Evolutionary conservation across 1,139 yeast genomes (phyloP), one percentile per base, ranked within the genome.

Genomic region (Magnusiomyces ingens): DNA sequence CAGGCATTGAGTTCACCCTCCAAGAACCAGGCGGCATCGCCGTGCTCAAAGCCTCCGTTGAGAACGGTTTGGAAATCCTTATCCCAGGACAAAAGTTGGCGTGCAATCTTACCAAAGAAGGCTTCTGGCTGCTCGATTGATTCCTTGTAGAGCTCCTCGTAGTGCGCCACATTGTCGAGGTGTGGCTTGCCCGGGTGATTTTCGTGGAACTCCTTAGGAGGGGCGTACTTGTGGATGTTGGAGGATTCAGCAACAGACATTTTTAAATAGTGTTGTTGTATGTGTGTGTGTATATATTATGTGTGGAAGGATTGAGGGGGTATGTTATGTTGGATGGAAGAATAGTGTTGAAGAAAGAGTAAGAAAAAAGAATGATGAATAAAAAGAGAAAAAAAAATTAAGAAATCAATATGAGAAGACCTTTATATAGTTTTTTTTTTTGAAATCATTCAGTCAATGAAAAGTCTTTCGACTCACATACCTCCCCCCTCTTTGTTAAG

Each of bases 1-100:
- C 89, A 79, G 50, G 99, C 98, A 67, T 93, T 93, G 69, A 93
- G 80, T 73, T 86, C 84, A 67, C 99, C 99, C 59, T 89, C 93
- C 52, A 89, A 72, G 67, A 93, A 93, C 98, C 98, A 93, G 46
- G 96, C 85, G 44, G 82, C 77, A 66, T 91, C 95, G 62, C 96
- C 98, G 60, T 81, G 73, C 57, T 75, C 75, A 64, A 93, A 79
- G 54, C 85, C 77, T 26, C 97, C 96, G 47, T 81, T 68, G 41
- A 58, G 57, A 54, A 87, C 96, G 56, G 82, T 79, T 64, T 78
- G 74, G 73, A 88, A 93, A 59, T 85, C 94, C 62, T 76, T 81
- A 71, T 86, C 91, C 98, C 98, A 93, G 64, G 80, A 75, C 62
- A 93, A 76, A 58, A 82, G 78, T 63, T 88, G 87, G 56, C 79